A percentile compares a stretch with the other conserved stretches of the same genome.
These are phyloP conservation scores for Geranium rotundifolium DNA, from an alignment of 345 rosid species.

Conservation along the genomic window DNA sequence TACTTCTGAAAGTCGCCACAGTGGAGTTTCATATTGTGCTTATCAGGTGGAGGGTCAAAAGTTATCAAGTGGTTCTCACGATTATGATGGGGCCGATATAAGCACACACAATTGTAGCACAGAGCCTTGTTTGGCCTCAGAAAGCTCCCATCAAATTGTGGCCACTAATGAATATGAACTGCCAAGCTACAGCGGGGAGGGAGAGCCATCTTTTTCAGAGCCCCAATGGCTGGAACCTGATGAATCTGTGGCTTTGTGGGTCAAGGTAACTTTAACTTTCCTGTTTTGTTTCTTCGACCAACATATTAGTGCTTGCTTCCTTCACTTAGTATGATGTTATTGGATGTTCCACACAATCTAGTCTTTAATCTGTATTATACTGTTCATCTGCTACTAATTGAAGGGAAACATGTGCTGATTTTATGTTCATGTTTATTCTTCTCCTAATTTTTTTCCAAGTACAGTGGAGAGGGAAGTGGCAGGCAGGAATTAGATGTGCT, in stretches of 20 bases:
- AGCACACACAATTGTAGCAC: slow-evolving; percentile 25
- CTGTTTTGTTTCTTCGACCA: slow-evolving; percentile 1
- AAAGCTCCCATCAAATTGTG: slow-evolving; percentile 29
- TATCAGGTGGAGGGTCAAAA: slow-evolving; percentile 32
- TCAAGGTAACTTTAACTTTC: slow-evolving; percentile 49
- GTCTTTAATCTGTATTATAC: neutral
- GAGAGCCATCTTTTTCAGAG: slow-evolving; percentile 45
- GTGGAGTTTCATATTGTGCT: slow-evolving; percentile 35
- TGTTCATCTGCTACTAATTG: neutral
- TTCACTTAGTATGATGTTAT: neutral
- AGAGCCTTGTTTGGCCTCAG: slow-evolving; percentile 29
- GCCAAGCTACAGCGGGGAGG: slow-evolving; percentile 37
- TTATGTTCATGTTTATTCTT: slow-evolving; percentile 7
- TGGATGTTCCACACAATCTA: no score
- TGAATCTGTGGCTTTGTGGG: slow-evolving; percentile 89
- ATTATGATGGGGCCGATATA: slow-evolving; percentile 37
- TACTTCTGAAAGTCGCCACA: slow-evolving; percentile 26
- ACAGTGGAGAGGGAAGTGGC: slow-evolving; percentile 99
- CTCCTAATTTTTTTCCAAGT: slow-evolving; percentile 20
- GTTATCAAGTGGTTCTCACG: slow-evolving; percentile 35
- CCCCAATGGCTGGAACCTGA: slow-evolving; percentile 77
- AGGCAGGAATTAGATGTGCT: slow-evolving; percentile 87
- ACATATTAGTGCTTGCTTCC: neutral
- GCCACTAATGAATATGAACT: slow-evolving; percentile 41
- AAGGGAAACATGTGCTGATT: slow-evolving; percentile 4